These are phyloP conservation scores for Candida quercuum DNA, from an alignment of 805 yeast genomes.

Conservation along the genomic window DNA sequence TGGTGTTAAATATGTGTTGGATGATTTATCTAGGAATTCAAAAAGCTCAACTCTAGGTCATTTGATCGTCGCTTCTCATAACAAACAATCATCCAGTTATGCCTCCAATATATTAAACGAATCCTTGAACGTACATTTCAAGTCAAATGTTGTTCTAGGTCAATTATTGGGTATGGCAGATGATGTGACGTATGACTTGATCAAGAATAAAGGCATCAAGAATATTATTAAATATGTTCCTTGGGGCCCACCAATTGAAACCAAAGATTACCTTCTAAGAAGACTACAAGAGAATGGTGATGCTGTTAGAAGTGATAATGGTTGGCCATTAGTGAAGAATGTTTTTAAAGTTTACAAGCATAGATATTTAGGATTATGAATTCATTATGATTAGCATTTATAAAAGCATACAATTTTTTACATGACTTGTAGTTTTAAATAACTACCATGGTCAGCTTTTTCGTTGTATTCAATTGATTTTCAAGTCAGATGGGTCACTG, in stretches of 20 bases:
- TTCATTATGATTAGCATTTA: no score
- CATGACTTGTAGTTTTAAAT: no score
- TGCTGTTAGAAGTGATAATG: constrained; percentile 81
- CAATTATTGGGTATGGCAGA: constrained; percentile 97
- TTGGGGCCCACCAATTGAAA: constrained; percentile 95
- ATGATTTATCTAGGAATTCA: constrained; percentile 36
- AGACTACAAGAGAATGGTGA: constrained; percentile 95
- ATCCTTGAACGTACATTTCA: constrained; percentile 24
- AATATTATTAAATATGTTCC: constrained; percentile 92
- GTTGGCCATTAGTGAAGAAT: constrained; percentile 65
- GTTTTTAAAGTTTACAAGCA: constrained; percentile 33
- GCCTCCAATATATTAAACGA: constrained; percentile 53
- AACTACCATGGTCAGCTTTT: no score
- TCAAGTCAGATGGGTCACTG: no score
- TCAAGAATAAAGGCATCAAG: constrained; percentile 54
- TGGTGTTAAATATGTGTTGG: constrained; percentile 60
- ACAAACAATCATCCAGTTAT: constrained; percentile 66
- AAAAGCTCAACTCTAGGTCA: constrained; percentile 57
- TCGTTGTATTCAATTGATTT: no score
- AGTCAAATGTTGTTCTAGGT: constrained; percentile 72
- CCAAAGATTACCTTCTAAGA: constrained; percentile 83
- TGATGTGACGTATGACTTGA: constrained; percentile 71
- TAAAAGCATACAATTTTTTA: no score
- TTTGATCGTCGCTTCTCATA: constrained; percentile 89
- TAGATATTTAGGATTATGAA: constrained; percentile 19